phyloP scores from a whole-genome alignment of 208 protist species.

The Leishmania major region DNA sequence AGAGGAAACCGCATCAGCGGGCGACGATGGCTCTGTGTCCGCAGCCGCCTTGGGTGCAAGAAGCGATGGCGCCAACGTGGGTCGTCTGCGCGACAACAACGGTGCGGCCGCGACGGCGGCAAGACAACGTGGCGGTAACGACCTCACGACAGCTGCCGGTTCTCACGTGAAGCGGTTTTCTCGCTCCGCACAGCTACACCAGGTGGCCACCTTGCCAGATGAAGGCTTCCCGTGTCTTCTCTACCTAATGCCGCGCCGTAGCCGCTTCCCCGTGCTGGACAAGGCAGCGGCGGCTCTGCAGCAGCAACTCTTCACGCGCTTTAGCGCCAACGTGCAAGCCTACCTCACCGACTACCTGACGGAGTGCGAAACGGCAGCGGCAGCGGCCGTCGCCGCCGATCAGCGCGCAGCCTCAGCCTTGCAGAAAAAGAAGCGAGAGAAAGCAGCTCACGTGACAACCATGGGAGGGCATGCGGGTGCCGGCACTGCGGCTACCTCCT shows the following conservation, averaged over 20 bases:
- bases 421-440: conserved; percentile 4
- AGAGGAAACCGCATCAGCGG: conserved; percentile 8
- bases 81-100: neutral
- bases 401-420: neutral
- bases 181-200: conserved; percentile 31
- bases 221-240: conserved; percentile 56
- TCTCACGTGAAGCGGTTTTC: conserved; percentile 19
- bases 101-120: conserved; percentile 11
- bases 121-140: conserved; percentile 5
- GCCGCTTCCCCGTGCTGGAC: conserved; percentile 27
- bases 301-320: conserved; percentile 28
- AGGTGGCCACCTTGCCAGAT: conserved; percentile 39
- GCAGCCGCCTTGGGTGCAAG: neutral
- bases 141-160: neutral
- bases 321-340: conserved; percentile 29
- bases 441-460: neutral
- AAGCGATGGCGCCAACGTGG: neutral
- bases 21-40: neutral
- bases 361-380: conserved; percentile 14
- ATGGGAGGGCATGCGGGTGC: neutral
- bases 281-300: conserved; percentile 25
- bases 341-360: conserved; percentile 17
- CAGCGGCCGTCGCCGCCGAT: neutral
- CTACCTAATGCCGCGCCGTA: conserved; percentile 44
- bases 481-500: neutral